These are phyloP conservation scores for Clarireedia paspali DNA, from an alignment of 2,329 filamentous ascomycete genomes.

Conservation along the genomic window DNA sequence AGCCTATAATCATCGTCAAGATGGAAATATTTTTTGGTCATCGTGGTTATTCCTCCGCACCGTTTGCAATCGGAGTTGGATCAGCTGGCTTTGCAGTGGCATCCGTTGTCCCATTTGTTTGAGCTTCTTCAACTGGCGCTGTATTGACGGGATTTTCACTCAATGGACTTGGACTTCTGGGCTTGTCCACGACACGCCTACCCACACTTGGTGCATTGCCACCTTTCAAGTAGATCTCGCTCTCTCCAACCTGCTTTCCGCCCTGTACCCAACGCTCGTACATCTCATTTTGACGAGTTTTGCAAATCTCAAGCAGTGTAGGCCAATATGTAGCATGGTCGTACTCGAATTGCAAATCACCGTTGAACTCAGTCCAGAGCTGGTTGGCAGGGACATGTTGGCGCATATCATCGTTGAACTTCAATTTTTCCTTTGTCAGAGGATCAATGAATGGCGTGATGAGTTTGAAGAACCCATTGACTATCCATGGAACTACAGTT, in stretches of 20 bases:
- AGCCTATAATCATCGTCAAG: not conserved
- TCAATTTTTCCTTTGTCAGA: constrained; percentile 86
- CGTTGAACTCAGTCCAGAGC: constrained; percentile 68
- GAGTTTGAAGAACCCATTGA: constrained; percentile 91
- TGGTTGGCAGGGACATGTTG: constrained; percentile 75
- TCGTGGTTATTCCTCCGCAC: not conserved
- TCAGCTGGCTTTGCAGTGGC: too few species aligned
- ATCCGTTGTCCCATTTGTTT: too few species aligned
- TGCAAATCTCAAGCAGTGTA: constrained; percentile 64
- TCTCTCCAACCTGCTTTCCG: constrained; percentile 77
- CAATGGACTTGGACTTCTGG: not conserved
- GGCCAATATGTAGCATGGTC: constrained; percentile 89
- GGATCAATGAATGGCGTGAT: constrained; percentile 97
- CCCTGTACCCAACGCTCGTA: constrained; percentile 67
- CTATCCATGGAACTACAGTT: constrained; percentile 72
- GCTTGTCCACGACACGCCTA: constrained; percentile 1
- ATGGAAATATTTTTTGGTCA: too few species aligned
- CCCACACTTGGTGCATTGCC: constrained; percentile 22
- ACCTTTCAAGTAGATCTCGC: constrained; percentile 82
- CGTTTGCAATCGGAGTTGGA: not conserved
- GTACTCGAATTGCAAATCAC: constrained; percentile 83
- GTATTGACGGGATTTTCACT: not conserved
- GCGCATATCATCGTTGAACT: constrained; percentile 89
- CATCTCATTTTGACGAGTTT: constrained; percentile 54
- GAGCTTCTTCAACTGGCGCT: too few species aligned